Base-by-base conservation (phyloP, 2,329 filamentous ascomycete genomes). In the Chrysoporthe puriensis region DNA sequence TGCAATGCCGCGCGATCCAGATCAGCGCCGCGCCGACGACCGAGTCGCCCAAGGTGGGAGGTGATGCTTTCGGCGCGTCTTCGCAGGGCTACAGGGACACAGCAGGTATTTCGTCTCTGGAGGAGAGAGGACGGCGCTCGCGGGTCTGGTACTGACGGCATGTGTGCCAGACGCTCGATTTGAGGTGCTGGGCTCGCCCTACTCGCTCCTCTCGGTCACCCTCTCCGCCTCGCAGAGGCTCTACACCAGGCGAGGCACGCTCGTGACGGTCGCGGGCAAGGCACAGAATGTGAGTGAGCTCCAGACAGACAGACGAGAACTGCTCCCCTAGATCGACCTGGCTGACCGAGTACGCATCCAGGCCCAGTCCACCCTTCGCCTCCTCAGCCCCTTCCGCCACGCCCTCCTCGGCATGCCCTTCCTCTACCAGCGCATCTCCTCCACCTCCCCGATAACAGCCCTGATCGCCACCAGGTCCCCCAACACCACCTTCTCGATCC, bases 221-320 rank as follows among this genome's bases (percentile, higher is more conserved):
- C 87, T 99, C 63, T 96, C 96, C 46, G 92, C 96, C 54, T 98
- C 95, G 43, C 95, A 98, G 79, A 91, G 92, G 74, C 88, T 99
- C 62, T 97, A 96, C 80, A 97, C 96, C 32, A 88, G 95, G 73
- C 89, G 94, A 74, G 96, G 96, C 64, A 97, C 95, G 1, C 84
- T 99, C 62, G 92, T 98, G 64, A 94, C 91, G 59, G 87, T 98
- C 69, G 93, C 92, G 74, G 96, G 96, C 73, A 95, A 96, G 78
- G 85, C 93, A 67, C 93, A 97, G 76, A 96, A 96, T 86, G 93
- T 96, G 80, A 74, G 85, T 26, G 26, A 26, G 26, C 26, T 26
- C 26, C 26, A 57, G 61, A 3, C 32, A 44, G 5, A 21, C 40
- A 44, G 5, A 21, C 40, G 26, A 3, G 9, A 8, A 36, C 43